Percentiles rank a stretch among this genome's conserved stretches.
Evolutionary conservation across 768 basidiomycete genomes (phyloP).

Genomic region (Macrolepiota fuliginosa): DNA sequence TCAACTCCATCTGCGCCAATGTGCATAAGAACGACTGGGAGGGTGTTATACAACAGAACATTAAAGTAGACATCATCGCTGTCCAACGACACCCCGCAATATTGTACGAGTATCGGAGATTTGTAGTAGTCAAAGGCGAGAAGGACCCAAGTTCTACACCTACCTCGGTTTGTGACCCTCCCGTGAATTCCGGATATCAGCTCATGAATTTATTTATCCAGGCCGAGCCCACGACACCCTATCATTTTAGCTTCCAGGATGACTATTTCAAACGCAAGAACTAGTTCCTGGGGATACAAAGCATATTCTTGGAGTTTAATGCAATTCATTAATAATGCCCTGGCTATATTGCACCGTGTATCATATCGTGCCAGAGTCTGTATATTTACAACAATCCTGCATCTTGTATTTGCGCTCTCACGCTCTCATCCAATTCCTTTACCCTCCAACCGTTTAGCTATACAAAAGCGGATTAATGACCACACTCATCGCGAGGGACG

Average conservation of each 20-base stretch:
- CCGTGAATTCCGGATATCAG: neutral
- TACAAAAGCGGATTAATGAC: neutral
- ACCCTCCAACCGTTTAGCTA: neutral
- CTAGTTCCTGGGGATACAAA: neutral
- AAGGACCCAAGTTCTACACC: constrained; percentile 24
- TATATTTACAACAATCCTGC: constrained; percentile 7
- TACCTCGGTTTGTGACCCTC: constrained; percentile 45
- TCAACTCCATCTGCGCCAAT: constrained; percentile 34
- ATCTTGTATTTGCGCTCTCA: neutral
- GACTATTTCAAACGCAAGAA: constrained; percentile 23
- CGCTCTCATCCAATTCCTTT: neutral
- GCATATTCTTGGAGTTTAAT: neutral
- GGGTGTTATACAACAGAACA: constrained; percentile 39
- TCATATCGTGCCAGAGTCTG: neutral
- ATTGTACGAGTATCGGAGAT: constrained; percentile 63
- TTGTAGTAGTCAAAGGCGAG: constrained; percentile 51
- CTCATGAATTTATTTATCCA: constrained; percentile 23
- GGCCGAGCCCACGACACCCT: constrained; percentile 54
- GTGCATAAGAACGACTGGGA: constrained; percentile 29
- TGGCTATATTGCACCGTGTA: neutral
- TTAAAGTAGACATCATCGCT: constrained; percentile 44
- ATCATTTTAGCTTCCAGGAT: constrained; percentile 58
- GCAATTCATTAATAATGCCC: neutral
- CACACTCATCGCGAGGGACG: constrained; percentile 11
- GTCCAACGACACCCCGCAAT: constrained; percentile 66